Base-by-base conservation (phyloP, 1,139 yeast species). In the Kluyveromyces marxianus region DNA sequence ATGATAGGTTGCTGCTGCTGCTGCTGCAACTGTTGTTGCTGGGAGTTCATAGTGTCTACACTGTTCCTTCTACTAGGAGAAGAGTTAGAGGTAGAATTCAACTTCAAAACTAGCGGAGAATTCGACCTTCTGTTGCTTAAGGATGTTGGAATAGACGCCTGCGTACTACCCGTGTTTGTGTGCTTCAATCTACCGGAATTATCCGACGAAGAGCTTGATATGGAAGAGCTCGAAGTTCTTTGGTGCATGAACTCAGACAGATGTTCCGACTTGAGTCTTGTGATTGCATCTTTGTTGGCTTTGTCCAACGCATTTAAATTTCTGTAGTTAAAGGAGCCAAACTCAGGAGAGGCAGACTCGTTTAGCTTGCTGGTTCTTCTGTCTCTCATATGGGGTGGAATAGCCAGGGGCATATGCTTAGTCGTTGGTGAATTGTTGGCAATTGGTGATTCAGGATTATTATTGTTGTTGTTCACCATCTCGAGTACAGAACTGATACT, bases 211-310 rank as follows among this genome's bases (percentile, higher is more conserved):
- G 71, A 65, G 34, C 68, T 65, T 1, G 68, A 61, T 24, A 55
- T 48, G 2, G 66, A 59, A 1, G 59, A 54, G 14, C 62, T 56
- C 3, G 63, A 58, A 2, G 57, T 48, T 27, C 64, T 53, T 39
- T 62, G 54, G 43, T 58, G 61, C 3, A 52, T 53, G 27, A 50
- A 53, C 8, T 67, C 67, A 53, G 81, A 86, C 51, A 81, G 55
- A 65, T 87, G 96, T 61, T 92, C 97, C 40, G 75, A 81, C 58
- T 88, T 86, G 58, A 94, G 74, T 52, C 96, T 70, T 58, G 86
- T 86, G 49, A 94, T 87, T 14, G 87, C 90, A 65, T 90, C 97
- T 60, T 87, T 88, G 59, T 94, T 94, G 21, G 96, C 97, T 58
- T 85, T 86, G 57, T 92, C 98, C 51, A 94, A 72, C 3, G 94